Conservation (phyloP, 805 yeast genomes). For the Scheffersomyces coipomensis region DNA sequence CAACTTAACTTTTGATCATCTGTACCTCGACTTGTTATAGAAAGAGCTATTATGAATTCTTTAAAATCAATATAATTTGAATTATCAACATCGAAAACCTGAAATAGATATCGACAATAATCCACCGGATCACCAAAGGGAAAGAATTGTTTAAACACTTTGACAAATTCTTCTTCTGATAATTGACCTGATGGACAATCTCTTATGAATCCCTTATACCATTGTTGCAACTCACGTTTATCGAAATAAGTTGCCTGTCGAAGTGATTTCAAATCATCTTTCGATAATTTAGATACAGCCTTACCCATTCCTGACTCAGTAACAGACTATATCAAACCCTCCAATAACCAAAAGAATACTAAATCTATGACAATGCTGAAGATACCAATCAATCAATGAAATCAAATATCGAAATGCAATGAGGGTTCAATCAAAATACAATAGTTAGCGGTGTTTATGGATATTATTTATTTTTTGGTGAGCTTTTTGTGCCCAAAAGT, state of each 20-base stretch:
- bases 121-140: slow-evolving; percentile 98
- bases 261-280: slow-evolving; percentile 81
- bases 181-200: slow-evolving; percentile 93
- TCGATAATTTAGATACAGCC: slow-evolving; percentile 87
- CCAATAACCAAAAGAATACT: too few relatives aligned
- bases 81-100: slow-evolving; percentile 81
- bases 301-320: slow-evolving; percentile 84
- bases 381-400: too few relatives aligned
- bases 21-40: slow-evolving; percentile 83
- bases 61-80: slow-evolving; percentile 85
- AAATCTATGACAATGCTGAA: too few relatives aligned
- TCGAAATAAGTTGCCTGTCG: slow-evolving; percentile 89
- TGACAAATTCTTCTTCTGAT: slow-evolving; percentile 81
- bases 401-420: too few relatives aligned
- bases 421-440: too few relatives aligned
- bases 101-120: slow-evolving; percentile 83
- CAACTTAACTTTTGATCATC: slow-evolving; percentile 81
- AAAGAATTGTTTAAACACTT: slow-evolving; percentile 92
- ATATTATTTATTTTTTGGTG: too few relatives aligned
- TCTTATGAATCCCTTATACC: slow-evolving; percentile 95
- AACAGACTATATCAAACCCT: too few relatives aligned
- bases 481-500: too few relatives aligned
- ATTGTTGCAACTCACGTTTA: slow-evolving; percentile 90
- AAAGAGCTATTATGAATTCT: slow-evolving; percentile 85
- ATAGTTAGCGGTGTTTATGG: too few relatives aligned